phyloP scores from a whole-genome alignment of 352 stramenopile species.

The Phytophthora citricola region DNA sequence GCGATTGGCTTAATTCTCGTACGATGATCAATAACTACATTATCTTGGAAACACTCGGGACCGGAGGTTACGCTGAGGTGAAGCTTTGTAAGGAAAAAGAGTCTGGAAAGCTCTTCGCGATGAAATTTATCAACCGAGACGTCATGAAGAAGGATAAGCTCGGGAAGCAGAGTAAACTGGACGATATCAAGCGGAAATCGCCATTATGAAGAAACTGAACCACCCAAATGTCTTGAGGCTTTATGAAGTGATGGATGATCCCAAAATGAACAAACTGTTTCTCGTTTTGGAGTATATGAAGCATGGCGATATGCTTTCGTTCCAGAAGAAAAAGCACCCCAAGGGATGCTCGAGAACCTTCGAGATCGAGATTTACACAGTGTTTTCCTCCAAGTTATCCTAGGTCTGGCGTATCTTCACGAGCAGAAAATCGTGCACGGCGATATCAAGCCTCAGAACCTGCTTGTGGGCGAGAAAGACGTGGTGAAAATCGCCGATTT shows the following conservation, averaged over 20 bases:
- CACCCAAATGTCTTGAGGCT: slow-evolving; percentile 95
- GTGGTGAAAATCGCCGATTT: slow-evolving; percentile 94
- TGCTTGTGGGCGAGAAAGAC: slow-evolving; percentile 87
- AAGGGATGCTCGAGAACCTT: slow-evolving; percentile 47
- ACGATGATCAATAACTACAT: slow-evolving; percentile 97
- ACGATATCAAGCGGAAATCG: slow-evolving; percentile 95
- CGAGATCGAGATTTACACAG: slow-evolving; percentile 78
- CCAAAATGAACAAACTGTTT: slow-evolving; percentile 94
- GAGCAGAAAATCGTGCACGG: slow-evolving; percentile 88
- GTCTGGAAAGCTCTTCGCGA: slow-evolving; percentile 76
- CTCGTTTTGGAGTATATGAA: slow-evolving; percentile 98
- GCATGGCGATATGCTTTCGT: slow-evolving; percentile 72
- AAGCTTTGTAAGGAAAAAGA: slow-evolving; percentile 89
- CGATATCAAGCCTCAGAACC: slow-evolving; percentile 90
- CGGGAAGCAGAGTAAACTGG: slow-evolving; percentile 78
- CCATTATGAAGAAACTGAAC: slow-evolving; percentile 97
- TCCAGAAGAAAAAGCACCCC: slow-evolving; percentile 76
- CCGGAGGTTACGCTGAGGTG: slow-evolving; percentile 91
- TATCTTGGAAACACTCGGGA: slow-evolving; percentile 85
- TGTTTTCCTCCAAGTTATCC: slow-evolving; percentile 76
- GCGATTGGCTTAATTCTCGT: slow-evolving; percentile 84
- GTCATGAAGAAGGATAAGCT: slow-evolving; percentile 89
- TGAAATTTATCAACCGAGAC: slow-evolving; percentile 91
- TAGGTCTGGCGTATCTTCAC: slow-evolving; percentile 91
- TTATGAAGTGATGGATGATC: slow-evolving; percentile 97